Conservation (phyloP, 2,329 filamentous ascomycete species). For the Aspergillus sclerotialis region DNA sequence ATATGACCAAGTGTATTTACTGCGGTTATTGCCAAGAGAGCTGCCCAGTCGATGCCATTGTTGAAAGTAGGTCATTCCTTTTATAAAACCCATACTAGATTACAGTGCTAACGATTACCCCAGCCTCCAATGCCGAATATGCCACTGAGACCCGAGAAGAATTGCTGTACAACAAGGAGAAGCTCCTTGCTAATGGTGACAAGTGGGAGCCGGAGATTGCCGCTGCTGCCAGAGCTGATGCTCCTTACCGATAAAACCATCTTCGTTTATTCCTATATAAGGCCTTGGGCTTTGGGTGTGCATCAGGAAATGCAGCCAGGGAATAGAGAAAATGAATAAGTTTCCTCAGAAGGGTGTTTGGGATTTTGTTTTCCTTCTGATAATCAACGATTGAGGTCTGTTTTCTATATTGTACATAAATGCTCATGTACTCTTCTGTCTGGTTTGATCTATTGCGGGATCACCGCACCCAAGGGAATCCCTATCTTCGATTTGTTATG, state of each 20-base stretch:
- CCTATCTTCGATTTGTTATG: slow-evolving; percentile 14
- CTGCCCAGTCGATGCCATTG: slow-evolving; percentile 94
- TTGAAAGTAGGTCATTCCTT: slow-evolving; percentile 51
- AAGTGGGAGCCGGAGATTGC: slow-evolving; percentile 98
- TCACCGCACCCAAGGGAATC: slow-evolving; percentile 16
- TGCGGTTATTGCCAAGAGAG: slow-evolving; percentile 99
- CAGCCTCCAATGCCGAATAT: slow-evolving; percentile 65
- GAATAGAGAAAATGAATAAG: slow-evolving; percentile 2
- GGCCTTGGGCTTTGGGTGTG: slow-evolving; percentile 4
- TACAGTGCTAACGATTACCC: slow-evolving; percentile 3
- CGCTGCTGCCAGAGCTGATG: slow-evolving; percentile 83
- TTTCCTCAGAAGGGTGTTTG: slow-evolving; percentile 2
- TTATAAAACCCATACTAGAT: slow-evolving; percentile 11
- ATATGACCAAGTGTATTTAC: slow-evolving; percentile 99
- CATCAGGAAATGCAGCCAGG: no score
- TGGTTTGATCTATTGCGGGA: slow-evolving; percentile 17
- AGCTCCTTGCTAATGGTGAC: slow-evolving; percentile 80
- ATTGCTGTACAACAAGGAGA: slow-evolving; percentile 96
- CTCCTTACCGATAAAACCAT: slow-evolving; percentile 68
- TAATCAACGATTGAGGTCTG: slow-evolving; percentile 1
- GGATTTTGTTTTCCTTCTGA: slow-evolving; percentile 6
- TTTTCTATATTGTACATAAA: slow-evolving; percentile 27
- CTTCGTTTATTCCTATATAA: slow-evolving; percentile 2
- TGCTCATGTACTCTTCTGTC: slow-evolving; percentile 14
- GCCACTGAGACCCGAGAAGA: slow-evolving; percentile 80